phyloP scores from a whole-genome alignment of 305 asterid genomes.

The Fraxinus albicans region DNA sequence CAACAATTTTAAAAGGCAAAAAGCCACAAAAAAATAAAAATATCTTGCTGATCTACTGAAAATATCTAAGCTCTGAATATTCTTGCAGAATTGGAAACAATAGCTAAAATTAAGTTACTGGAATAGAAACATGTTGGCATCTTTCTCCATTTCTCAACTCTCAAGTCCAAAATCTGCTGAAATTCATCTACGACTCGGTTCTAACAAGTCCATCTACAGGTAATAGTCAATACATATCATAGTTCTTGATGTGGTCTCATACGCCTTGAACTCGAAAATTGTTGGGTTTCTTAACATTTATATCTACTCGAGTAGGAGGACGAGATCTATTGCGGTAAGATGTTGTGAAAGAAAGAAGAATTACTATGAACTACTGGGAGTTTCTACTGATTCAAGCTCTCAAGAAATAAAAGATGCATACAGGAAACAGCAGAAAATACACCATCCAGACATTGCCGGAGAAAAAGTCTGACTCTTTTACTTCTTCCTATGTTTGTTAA shows the following conservation, averaged over 20 bases:
- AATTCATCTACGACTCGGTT: constrained; percentile 18
- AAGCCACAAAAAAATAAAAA: constrained; percentile 23
- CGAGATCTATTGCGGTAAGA: constrained; percentile 19
- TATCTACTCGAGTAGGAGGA: constrained; percentile 22
- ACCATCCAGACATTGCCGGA: constrained; percentile 66
- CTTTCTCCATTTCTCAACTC: constrained; percentile 25
- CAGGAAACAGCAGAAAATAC: constrained; percentile 55
- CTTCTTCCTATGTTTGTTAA: not conserved
- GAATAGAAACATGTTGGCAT: constrained; percentile 25
- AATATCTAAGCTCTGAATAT: constrained; percentile 12
- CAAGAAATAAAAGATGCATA: constrained; percentile 53
- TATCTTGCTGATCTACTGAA: constrained; percentile 20
- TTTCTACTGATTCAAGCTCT: constrained; percentile 45
- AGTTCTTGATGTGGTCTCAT: not conserved
- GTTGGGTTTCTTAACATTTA: not conserved
- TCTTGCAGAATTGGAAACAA: not conserved
- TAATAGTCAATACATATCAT: constrained; percentile 4
- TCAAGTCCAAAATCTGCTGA: constrained; percentile 14
- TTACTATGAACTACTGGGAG: constrained; percentile 53
- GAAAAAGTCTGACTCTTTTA: constrained; percentile 35
- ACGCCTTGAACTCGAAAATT: not conserved
- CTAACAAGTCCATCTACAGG: constrained; percentile 21
- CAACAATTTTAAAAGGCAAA: not conserved
- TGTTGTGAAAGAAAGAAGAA: constrained; percentile 39
- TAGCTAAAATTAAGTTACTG: not conserved